Evolutionary conservation across 1,139 yeast genomes (phyloP).

Genomic region (Geotrichum fermentans): DNA sequence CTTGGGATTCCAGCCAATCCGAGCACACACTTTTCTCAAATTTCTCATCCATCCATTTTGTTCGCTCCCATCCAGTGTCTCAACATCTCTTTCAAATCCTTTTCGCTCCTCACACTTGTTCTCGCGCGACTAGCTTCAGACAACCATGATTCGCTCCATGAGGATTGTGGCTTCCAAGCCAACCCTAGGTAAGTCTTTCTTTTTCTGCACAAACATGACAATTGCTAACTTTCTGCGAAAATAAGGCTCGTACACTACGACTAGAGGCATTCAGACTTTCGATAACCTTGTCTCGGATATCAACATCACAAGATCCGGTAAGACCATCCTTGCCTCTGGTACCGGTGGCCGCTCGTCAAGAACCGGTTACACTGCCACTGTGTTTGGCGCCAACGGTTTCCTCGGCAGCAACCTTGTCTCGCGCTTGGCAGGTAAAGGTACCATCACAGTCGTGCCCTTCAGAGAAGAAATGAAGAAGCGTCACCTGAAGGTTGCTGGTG

Average conservation of each 20-base stretch:
- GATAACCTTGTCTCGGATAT: slow-evolving; percentile 51
- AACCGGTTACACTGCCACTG: slow-evolving; percentile 89
- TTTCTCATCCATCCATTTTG: neutral
- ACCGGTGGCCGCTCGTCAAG: slow-evolving; percentile 78
- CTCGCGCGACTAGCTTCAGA: neutral
- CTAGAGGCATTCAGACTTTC: slow-evolving; percentile 36
- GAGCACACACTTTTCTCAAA: slow-evolving; percentile 12
- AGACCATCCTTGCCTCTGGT: slow-evolving; percentile 64
- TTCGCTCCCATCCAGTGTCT: neutral
- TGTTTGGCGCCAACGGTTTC: slow-evolving; percentile 79
- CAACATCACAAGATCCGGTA: slow-evolving; percentile 71
- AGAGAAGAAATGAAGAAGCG: slow-evolving; percentile 78
- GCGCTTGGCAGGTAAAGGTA: slow-evolving; percentile 77
- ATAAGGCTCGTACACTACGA: slow-evolving; percentile 14
- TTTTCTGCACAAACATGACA: neutral
- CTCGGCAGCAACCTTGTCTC: slow-evolving; percentile 70
- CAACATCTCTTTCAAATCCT: neutral
- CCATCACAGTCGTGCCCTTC: slow-evolving; percentile 68
- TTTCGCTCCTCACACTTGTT: neutral
- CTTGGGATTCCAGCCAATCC: slow-evolving; percentile 15
- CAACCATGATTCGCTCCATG: slow-evolving; percentile 20
- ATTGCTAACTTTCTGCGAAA: neutral
- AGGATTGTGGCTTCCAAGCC: slow-evolving; percentile 18
- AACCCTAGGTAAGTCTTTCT: slow-evolving; percentile 17
- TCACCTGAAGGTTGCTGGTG: slow-evolving; percentile 78